phyloP scores from a whole-genome alignment of 139 green algal genomes.

The Micromonas commoda region DNA sequence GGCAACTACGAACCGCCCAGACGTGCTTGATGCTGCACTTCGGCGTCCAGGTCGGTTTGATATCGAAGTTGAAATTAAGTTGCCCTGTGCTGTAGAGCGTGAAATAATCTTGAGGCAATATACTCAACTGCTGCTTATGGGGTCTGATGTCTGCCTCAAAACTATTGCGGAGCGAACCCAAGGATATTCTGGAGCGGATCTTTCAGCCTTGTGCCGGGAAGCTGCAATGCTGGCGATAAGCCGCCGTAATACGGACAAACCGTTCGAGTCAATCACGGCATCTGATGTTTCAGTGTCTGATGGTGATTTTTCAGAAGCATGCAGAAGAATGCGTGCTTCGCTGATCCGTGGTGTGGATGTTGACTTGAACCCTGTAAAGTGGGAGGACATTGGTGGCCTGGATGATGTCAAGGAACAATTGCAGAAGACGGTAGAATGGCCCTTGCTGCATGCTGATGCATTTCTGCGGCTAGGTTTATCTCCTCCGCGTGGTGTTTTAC shows the following conservation, averaged over 20 bases:
- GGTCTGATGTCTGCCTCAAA: constrained; percentile 54
- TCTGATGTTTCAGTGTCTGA: constrained; percentile 9
- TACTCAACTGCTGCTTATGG: constrained; percentile 46
- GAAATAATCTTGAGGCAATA: constrained; percentile 46
- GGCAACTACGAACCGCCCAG: constrained; percentile 49
- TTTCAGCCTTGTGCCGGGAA: constrained; percentile 52
- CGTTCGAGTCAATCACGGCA: neutral
- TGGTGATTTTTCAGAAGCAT: constrained; percentile 28
- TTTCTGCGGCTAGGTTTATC: constrained; percentile 35
- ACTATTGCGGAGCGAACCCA: constrained; percentile 44
- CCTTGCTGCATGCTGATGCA: constrained; percentile 32
- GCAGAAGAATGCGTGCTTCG: constrained; percentile 29
- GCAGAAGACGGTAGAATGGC: constrained; percentile 39
- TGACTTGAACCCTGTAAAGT: constrained; percentile 32
- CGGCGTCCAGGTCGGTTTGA: constrained; percentile 79
- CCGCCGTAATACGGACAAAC: too few relatives aligned
- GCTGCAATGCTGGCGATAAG: constrained; percentile 71
- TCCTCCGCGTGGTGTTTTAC: constrained; percentile 35
- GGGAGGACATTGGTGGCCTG: constrained; percentile 41
- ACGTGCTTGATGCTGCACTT: constrained; percentile 81
- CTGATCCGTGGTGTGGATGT: constrained; percentile 25
- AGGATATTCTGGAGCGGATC: constrained; percentile 41
- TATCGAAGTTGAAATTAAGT: constrained; percentile 65
- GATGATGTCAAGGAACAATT: constrained; percentile 39
- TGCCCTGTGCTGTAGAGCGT: constrained; percentile 42